These are phyloP conservation scores for Scenedesmus sp. DNA, from an alignment of 163 green algal species.

Conservation along the genomic window DNA sequence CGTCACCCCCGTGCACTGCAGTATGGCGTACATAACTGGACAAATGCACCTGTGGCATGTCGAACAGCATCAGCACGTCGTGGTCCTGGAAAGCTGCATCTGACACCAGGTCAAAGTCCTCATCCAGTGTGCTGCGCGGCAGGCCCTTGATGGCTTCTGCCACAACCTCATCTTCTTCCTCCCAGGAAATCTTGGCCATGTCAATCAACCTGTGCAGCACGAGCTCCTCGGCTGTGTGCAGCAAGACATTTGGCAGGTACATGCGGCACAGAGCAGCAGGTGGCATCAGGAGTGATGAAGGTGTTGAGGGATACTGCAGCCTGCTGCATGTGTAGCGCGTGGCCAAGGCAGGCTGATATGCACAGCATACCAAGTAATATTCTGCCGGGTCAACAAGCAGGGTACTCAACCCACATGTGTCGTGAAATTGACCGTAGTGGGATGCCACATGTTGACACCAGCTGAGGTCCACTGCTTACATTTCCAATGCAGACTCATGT, in stretches of 20 bases:
- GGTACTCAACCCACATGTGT: too few relatives aligned
- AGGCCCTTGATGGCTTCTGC: background rate
- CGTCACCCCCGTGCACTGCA: background rate
- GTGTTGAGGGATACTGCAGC: too few relatives aligned
- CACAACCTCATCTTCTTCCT: background rate
- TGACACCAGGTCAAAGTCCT: slow-evolving; percentile 17
- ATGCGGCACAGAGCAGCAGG: too few relatives aligned
- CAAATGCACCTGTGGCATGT: background rate
- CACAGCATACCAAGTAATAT: too few relatives aligned
- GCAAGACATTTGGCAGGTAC: background rate
- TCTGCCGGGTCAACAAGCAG: too few relatives aligned
- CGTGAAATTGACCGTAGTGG: too few relatives aligned
- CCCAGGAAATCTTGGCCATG: background rate
- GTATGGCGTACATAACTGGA: background rate
- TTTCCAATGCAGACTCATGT: too few relatives aligned
- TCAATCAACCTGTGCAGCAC: slow-evolving; percentile 15
- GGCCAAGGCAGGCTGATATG: too few relatives aligned
- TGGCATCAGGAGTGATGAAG: too few relatives aligned
- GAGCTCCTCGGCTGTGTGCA: background rate
- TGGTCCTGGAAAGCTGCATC: background rate
- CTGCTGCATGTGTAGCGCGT: too few relatives aligned
- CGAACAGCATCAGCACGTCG: slow-evolving; percentile 31
- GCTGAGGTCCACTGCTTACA: too few relatives aligned
- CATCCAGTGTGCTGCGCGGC: slow-evolving; percentile 6
- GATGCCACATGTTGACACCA: too few relatives aligned